phyloP scores from a whole-genome alignment of 2,329 filamentous ascomycete genomes.

The Clonostachys sp. region DNA sequence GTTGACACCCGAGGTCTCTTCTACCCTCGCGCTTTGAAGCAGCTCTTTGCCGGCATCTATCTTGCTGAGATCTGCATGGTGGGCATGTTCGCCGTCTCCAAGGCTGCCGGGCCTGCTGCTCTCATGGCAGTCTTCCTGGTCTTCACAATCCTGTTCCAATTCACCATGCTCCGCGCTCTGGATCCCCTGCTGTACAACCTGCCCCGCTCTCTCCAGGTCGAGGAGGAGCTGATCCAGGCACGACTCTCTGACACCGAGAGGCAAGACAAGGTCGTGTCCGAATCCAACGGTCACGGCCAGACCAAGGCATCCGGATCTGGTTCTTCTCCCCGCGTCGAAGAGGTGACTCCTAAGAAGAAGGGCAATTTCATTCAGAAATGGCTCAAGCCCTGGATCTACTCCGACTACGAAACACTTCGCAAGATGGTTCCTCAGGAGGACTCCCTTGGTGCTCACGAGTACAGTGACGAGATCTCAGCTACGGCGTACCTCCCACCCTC shows the following conservation, averaged over 20 bases:
- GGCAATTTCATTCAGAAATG: constrained; percentile 52
- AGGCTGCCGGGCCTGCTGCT: constrained; percentile 63
- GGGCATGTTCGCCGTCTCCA: constrained; percentile 71
- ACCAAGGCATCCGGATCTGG: constrained; percentile 9
- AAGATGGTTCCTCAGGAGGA: constrained; percentile 61
- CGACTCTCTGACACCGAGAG: constrained; percentile 6
- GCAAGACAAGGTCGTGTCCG: constrained; percentile 7
- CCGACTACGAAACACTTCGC: constrained; percentile 67
- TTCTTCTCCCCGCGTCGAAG: constrained; percentile 8
- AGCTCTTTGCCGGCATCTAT: constrained; percentile 78
- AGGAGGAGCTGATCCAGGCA: constrained; percentile 30
- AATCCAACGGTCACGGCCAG: constrained; percentile 18
- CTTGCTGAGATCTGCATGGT: constrained; percentile 75
- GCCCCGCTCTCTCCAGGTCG: constrained; percentile 54
- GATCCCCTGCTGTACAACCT: constrained; percentile 68
- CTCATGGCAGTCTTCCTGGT: constrained; percentile 73
- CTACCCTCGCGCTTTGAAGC: constrained; percentile 84
- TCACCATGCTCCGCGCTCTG: constrained; percentile 65
- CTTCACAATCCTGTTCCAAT: constrained; percentile 72
- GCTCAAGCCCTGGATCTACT: constrained; percentile 73
- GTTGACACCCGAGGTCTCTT: constrained; percentile 87
- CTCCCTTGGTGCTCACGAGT: constrained; percentile 41
- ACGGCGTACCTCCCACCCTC: constrained; percentile 72
- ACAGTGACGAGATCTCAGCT: constrained; percentile 56
- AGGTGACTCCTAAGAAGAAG: constrained; percentile 26